Conservation (phyloP, 2,329 filamentous ascomycete species). For the Lasiodiplodia theobromae region DNA sequence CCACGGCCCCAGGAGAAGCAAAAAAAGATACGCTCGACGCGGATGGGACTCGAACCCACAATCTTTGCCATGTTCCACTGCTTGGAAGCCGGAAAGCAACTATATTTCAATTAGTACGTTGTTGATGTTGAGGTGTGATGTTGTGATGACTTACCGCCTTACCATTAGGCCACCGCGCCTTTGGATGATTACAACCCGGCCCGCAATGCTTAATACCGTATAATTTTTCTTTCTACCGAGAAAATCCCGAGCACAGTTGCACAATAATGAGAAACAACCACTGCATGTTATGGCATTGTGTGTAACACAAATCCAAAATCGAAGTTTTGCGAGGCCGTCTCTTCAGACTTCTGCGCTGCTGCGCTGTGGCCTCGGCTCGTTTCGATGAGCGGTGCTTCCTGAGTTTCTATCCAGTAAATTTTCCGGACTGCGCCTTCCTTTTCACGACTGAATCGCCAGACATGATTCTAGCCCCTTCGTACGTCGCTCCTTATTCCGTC, state of each 20-base stretch:
- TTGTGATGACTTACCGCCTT: slow-evolving; percentile 35
- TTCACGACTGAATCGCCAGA: too few species aligned
- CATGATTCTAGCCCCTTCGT: too few species aligned
- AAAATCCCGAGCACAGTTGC: background rate
- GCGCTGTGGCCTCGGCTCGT: too few species aligned
- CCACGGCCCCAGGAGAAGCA: background rate
- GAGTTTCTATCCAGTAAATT: too few species aligned
- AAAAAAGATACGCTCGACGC: slow-evolving; percentile 17
- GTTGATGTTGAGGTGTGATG: too few species aligned
- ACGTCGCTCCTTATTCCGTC: too few species aligned
- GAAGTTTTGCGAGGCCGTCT: too few species aligned
- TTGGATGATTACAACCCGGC: background rate
- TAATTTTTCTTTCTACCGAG: background rate
- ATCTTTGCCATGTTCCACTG: slow-evolving; percentile 27
- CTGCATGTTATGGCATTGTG: too few species aligned
- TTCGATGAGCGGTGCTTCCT: too few species aligned
- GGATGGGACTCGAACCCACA: slow-evolving; percentile 31
- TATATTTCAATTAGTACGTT: background rate
- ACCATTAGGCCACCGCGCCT: slow-evolving; percentile 44
- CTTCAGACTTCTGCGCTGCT: too few species aligned
- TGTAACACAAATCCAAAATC: too few species aligned
- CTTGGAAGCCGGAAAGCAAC: slow-evolving; percentile 12
- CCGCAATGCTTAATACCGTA: background rate
- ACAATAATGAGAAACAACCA: background rate
- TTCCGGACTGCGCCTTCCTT: too few species aligned